Base-by-base conservation (phyloP, 768 basidiomycete species). In the Agaricus blazei region DNA sequence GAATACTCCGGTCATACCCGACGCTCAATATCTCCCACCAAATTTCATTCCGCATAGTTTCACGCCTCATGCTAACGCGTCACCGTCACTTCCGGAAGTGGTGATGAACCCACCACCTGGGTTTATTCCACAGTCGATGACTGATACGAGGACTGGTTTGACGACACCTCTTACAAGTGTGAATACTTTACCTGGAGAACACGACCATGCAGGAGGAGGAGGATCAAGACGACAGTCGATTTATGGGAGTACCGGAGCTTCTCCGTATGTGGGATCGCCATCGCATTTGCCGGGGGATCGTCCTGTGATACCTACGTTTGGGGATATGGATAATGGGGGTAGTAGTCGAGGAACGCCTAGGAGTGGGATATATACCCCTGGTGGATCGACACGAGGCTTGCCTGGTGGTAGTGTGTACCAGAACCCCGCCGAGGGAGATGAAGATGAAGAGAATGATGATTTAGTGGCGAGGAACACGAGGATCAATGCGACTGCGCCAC, bases 401-500 rank as follows among this genome's bases (percentile, higher is more conserved):
- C 38, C 54, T n/a, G 46, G 12, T 15, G 28, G 24, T 47, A 31
- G 47, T 24, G 54, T 55, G 26, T 55, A 55, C 42, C 54, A 55
- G 47, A 55, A 55, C 27, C 54, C 54, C 40, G 28, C 38, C 31
- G 47, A 47, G 41, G 15, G 54, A 41, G n/a, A 54, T 15, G 52
- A 42, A 40, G 54, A 55, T 24, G 53, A 38, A 37, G 49, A 27
- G 24, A 26, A 28, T 5, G 54, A 48, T 26, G 48, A 43, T 9
- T 34, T 48, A 23, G 37, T 55, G 7, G 47, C 38, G 24, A 55
- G 54, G 37, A 55, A 55, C 42, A 55, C 54, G 46, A 55, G 27
- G 54, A 55, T 55, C 9, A 55, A 55, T 43, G 54, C 54, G 12
- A 55, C 54, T 29, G 54, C 54, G 40, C 54, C 54, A 2, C 23